Evolutionary conservation across 129 eudicot species (phyloP).

Genomic region (Saposhnikovia divaricata): DNA sequence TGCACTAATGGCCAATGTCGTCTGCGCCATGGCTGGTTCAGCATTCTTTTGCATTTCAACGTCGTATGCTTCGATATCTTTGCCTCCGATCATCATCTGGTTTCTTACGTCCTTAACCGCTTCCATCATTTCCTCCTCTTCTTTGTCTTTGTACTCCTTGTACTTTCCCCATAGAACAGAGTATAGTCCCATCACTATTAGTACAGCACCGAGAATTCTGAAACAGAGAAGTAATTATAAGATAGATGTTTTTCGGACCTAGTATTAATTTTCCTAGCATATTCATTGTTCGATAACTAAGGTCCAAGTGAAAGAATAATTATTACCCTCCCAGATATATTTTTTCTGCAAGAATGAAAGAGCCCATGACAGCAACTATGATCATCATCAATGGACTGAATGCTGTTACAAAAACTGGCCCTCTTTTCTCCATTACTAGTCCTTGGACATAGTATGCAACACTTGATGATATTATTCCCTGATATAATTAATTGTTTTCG

Average conservation of each 20-base stretch:
- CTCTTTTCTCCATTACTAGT: slow-evolving; percentile 84
- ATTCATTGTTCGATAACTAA: neutral
- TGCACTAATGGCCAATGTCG: neutral
- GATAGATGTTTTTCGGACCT: neutral
- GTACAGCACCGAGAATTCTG: slow-evolving; percentile 72
- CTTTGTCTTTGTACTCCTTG: slow-evolving; percentile 78
- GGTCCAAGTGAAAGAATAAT: neutral
- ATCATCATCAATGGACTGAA: slow-evolving; percentile 98
- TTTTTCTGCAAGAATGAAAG: slow-evolving; percentile 84
- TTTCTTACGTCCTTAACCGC: slow-evolving; percentile 13
- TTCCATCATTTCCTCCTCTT: slow-evolving; percentile 23
- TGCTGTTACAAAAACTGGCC: slow-evolving; percentile 95
- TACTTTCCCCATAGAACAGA: slow-evolving; percentile 95
- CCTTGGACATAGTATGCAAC: slow-evolving; percentile 99
- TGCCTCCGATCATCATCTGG: slow-evolving; percentile 29
- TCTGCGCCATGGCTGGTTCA: neutral
- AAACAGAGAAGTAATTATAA: neutral
- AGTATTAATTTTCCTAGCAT: neutral
- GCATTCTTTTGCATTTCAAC: slow-evolving; percentile 40
- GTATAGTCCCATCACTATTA: slow-evolving; percentile 85
- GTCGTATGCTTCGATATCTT: slow-evolving; percentile 12
- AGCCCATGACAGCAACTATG: slow-evolving; percentile 96
- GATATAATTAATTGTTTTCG: neutral
- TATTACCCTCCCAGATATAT: slow-evolving; percentile 86
- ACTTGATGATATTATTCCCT: slow-evolving; percentile 94